Evolutionary conservation across 2,329 filamentous ascomycete genomes (phyloP).

Genomic region (Colletotrichum euphorbiae): DNA sequence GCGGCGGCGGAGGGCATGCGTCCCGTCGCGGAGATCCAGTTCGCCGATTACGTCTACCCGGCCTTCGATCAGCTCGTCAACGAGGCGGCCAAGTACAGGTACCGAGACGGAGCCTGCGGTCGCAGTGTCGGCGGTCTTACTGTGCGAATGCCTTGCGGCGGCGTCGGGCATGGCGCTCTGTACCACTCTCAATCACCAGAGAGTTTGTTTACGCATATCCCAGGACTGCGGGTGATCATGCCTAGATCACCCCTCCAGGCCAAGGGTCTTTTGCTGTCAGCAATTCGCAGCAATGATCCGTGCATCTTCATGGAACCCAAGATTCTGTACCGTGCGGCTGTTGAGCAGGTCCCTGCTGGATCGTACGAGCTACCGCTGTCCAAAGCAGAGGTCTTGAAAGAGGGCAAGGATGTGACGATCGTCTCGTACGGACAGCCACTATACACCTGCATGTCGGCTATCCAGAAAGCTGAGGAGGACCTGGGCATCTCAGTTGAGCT

Average conservation of each 20-base stretch:
- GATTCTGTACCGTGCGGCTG: constrained; percentile 88
- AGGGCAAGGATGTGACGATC: constrained; percentile 83
- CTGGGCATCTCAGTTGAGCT: constrained; percentile 83
- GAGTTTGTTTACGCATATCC: constrained; percentile 87
- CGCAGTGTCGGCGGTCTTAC: constrained; percentile 81
- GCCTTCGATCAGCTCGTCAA: constrained; percentile 96
- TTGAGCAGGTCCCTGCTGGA: constrained; percentile 88
- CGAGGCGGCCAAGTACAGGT: constrained; percentile 89
- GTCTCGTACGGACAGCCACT: constrained; percentile 91
- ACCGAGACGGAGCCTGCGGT: constrained; percentile 72
- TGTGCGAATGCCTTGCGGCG: constrained; percentile 89
- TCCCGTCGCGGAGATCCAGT: constrained; percentile 94
- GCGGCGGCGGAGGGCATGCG: constrained; percentile 91
- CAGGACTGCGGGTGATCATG: constrained; percentile 86
- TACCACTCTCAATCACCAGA: constrained; percentile 94
- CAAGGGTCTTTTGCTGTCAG: constrained; percentile 83
- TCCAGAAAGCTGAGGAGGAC: constrained; percentile 79
- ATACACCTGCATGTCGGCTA: constrained; percentile 83
- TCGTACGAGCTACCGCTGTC: constrained; percentile 86
- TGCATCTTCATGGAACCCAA: constrained; percentile 96
- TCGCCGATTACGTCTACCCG: constrained; percentile 93
- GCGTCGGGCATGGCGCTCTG: constrained; percentile 88
- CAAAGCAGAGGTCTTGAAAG: constrained; percentile 85
- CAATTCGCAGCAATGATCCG: constrained; percentile 85
- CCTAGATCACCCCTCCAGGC: constrained; percentile 88